These are phyloP conservation scores for Aspergillus sp. DNA, from an alignment of 2,329 filamentous ascomycete species.

Conservation along the genomic window DNA sequence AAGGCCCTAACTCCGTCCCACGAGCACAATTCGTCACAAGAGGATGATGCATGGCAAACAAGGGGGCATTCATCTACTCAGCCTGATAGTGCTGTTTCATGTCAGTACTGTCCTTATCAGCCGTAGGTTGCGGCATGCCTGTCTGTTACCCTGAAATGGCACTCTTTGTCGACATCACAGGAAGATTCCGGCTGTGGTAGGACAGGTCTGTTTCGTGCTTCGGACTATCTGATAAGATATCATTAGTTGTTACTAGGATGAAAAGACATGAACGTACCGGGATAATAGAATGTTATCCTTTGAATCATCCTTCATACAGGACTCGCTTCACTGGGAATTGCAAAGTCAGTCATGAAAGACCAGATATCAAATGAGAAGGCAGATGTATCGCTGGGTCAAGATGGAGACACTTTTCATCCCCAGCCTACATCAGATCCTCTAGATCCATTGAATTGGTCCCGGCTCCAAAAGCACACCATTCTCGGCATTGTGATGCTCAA, in stretches of 20 bases:
- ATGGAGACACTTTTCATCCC: conserved; percentile 33
- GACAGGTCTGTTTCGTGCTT: too few species aligned
- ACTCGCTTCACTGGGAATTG: neutral
- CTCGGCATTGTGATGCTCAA: conserved; percentile 49
- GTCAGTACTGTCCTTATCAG: too few species aligned
- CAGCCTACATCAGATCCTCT: conserved; percentile 41
- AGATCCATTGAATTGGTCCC: conserved; percentile 52
- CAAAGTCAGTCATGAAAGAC: neutral
- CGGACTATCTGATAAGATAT: too few species aligned
- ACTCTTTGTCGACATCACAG: too few species aligned
- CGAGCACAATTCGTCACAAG: too few species aligned
- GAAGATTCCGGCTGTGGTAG: too few species aligned
- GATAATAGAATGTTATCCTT: neutral
- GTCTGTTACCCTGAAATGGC: too few species aligned
- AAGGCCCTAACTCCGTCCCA: neutral
- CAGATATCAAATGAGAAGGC: neutral
- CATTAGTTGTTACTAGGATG: too few species aligned
- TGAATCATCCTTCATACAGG: neutral
- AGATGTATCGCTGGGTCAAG: conserved; percentile 4
- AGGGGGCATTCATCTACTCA: too few species aligned
- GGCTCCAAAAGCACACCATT: conserved; percentile 42
- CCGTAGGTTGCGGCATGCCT: too few species aligned
- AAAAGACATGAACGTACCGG: neutral
- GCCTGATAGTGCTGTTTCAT: too few species aligned
- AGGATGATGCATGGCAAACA: too few species aligned